phyloP scores from a whole-genome alignment of 805 yeast genomes.

The Candida fluviatilis region DNA sequence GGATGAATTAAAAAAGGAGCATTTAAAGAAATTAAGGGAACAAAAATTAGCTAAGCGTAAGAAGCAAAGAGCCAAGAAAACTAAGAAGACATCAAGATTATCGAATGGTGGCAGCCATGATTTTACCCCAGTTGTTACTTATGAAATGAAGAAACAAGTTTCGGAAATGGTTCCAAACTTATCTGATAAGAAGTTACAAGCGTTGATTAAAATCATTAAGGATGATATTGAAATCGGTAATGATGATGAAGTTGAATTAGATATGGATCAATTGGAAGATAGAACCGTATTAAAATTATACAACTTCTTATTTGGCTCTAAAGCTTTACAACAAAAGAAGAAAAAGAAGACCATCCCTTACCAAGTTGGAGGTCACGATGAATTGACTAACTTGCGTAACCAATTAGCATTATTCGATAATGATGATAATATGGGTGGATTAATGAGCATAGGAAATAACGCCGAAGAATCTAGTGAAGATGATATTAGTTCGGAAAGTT shows the following conservation, averaged over 20 bases:
- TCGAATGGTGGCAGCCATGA: constrained; percentile 5
- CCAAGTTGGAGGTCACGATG: constrained; percentile 30
- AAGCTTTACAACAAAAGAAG: constrained; percentile 44
- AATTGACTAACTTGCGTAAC: constrained; percentile 64
- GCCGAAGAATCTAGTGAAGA: constrained; percentile 46
- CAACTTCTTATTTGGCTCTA: constrained; percentile 61
- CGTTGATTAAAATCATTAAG: constrained; percentile 79
- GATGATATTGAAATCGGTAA: constrained; percentile 57
- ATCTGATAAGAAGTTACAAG: constrained; percentile 76
- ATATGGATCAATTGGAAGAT: constrained; percentile 88
- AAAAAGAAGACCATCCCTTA: constrained; percentile 20
- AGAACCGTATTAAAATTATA: constrained; percentile 77
- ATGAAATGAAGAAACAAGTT: constrained; percentile 94
- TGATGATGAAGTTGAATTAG: constrained; percentile 90
- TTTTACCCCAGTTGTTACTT: constrained; percentile 53
- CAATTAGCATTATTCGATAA: constrained; percentile 44
- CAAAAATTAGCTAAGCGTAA: constrained; percentile 54
- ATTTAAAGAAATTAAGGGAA: constrained; percentile 60
- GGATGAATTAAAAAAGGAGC: constrained; percentile 75
- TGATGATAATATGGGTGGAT: constrained; percentile 20
- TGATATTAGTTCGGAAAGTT: constrained; percentile 51
- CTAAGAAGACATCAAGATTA: constrained; percentile 21
- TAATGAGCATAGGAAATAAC: constrained; percentile 31
- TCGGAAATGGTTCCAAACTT: constrained; percentile 77
- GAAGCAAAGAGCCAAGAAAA: constrained; percentile 37